Conservation (phyloP, 176 grass and related monocot species). For the Musa beccarii region DNA sequence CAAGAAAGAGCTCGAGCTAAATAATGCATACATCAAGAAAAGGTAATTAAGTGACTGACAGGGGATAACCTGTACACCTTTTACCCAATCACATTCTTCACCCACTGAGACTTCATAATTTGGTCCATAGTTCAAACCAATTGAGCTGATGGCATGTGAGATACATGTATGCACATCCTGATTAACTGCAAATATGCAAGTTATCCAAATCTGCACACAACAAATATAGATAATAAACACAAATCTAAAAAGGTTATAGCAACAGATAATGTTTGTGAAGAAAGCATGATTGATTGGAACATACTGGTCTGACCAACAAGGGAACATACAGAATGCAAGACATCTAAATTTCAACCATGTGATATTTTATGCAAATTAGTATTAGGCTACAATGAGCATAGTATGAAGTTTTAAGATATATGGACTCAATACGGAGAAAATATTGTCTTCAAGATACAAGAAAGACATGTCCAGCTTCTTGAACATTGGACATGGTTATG, state of each 20-base stretch:
- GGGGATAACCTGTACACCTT: constrained; percentile 42
- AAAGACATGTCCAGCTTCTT: too few relatives aligned
- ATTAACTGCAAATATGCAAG: constrained; percentile 45
- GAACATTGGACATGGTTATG: too few relatives aligned
- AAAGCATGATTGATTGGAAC: background rate
- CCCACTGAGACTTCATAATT: constrained; percentile 53
- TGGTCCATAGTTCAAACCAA: constrained; percentile 57
- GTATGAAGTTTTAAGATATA: background rate
- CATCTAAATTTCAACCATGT: background rate
- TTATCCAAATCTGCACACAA: constrained; percentile 48
- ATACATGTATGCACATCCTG: constrained; percentile 45
- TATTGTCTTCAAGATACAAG: background rate
- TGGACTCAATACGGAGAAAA: background rate
- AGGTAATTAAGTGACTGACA: background rate
- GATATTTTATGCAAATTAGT: background rate
- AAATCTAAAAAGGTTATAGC: background rate
- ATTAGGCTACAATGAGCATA: background rate
- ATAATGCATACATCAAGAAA: background rate
- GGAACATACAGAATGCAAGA: background rate
- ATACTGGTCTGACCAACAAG: background rate
- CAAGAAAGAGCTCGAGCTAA: background rate
- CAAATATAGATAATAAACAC: background rate
- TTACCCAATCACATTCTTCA: constrained; percentile 61
- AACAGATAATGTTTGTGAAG: background rate
- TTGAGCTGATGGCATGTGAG: constrained; percentile 39